phyloP scores from a whole-genome alignment of 768 basidiomycete genomes.

The Infundibulicybe gibba region DNA sequence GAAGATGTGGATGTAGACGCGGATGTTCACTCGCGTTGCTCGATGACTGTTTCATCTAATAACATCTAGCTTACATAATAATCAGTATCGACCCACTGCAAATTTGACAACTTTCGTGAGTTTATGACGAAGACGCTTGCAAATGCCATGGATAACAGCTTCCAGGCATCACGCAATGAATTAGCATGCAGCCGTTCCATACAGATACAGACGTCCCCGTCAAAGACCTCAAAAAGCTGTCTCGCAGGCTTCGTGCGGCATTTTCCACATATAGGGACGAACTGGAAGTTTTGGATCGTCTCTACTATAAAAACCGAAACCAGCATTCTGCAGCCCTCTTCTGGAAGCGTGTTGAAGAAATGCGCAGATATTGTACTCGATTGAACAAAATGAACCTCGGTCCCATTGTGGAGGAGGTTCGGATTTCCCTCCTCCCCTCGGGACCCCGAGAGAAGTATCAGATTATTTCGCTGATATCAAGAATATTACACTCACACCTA shows the following conservation, averaged over 20 bases:
- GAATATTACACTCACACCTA: no score
- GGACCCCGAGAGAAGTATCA: no score
- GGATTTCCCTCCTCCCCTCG: no score
- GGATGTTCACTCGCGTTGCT: not conserved
- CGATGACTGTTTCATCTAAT: not conserved
- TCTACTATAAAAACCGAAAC: slow-evolving; percentile 80
- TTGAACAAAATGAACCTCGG: slow-evolving; percentile 20
- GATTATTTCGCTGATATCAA: no score
- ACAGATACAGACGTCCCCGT: slow-evolving; percentile 49
- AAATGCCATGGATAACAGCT: slow-evolving; percentile 3
- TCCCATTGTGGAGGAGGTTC: no score
- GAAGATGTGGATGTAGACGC: not conserved
- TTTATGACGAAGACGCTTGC: no score
- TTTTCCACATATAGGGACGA: slow-evolving; percentile 45
- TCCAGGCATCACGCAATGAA: slow-evolving; percentile 18
- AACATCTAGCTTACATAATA: not conserved
- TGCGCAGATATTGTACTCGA: slow-evolving; percentile 48
- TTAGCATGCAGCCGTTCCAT: slow-evolving; percentile 13
- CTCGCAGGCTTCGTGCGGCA: slow-evolving; percentile 48
- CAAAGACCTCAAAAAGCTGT: slow-evolving; percentile 53
- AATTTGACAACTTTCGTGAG: no score
- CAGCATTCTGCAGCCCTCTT: slow-evolving; percentile 70
- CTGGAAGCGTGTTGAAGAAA: slow-evolving; percentile 64
- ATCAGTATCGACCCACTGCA: no score
- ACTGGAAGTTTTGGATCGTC: slow-evolving; percentile 54